A percentile compares a stretch with the other conserved stretches of the same genome.
Evolutionary conservation across 768 basidiomycete genomes (phyloP).

Genomic region (Lactarius hengduanensis): DNA sequence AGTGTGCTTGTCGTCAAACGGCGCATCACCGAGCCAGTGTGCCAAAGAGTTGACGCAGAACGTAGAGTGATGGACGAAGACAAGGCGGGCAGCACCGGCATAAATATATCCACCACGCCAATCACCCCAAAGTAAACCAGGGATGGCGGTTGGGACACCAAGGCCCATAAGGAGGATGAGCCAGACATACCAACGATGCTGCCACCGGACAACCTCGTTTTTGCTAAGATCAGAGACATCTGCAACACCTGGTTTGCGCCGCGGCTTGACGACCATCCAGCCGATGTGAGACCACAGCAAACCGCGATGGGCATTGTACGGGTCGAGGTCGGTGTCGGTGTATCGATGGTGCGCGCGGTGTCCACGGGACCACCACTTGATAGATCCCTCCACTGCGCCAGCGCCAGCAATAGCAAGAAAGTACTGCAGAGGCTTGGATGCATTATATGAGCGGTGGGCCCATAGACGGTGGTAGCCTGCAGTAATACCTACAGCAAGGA

Average conservation of each 20-base stretch:
- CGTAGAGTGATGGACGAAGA: conserved; percentile 91
- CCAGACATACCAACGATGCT: conserved; percentile 74
- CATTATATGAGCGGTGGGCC: conserved; percentile 96
- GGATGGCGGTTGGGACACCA: conserved; percentile 70
- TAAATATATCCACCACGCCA: conserved; percentile 84
- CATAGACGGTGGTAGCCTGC: conserved; percentile 97
- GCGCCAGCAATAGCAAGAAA: conserved; percentile 80
- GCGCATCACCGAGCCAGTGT: conserved; percentile 91
- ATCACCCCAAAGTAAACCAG: conserved; percentile 84
- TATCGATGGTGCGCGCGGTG: conserved; percentile 98
- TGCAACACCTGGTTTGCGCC: conserved; percentile 84
- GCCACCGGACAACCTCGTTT: conserved; percentile 81
- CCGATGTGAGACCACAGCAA: conserved; percentile 85
- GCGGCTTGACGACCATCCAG: conserved; percentile 93
- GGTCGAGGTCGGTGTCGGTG: conserved; percentile 96
- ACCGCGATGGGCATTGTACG: conserved; percentile 90
- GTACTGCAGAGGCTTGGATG: conserved; percentile 81
- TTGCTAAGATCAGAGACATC: conserved; percentile 85
- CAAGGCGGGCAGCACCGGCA: conserved; percentile 72
- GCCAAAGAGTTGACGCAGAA: conserved; percentile 97
- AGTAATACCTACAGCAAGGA: conserved; percentile 58
- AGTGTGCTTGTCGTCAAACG: conserved; percentile 94
- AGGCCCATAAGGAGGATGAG: conserved; percentile 72
- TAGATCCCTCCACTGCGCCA: conserved; percentile 94
- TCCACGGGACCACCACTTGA: conserved; percentile 98